These are phyloP conservation scores for Malbranchea cinnamomea DNA, from an alignment of 2,329 filamentous ascomycete species.

Conservation along the genomic window DNA sequence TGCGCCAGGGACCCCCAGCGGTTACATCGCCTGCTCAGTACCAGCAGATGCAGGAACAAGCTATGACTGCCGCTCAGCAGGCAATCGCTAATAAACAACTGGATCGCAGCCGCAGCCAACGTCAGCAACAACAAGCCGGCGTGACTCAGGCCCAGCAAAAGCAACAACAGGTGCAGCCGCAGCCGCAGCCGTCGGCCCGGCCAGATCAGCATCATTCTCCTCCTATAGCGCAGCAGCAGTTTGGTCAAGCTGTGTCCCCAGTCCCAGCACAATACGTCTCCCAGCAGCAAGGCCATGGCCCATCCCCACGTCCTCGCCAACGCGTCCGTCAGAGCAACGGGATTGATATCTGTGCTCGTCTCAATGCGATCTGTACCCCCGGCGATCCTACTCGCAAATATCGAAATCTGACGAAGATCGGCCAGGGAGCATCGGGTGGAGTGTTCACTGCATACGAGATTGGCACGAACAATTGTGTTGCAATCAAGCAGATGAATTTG, in stretches of 20 bases:
- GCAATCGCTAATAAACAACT: constrained; percentile 55
- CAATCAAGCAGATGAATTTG: constrained; percentile 99
- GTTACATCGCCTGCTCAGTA: constrained; percentile 30
- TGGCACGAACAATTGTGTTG: constrained; percentile 72
- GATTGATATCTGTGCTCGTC: constrained; percentile 65
- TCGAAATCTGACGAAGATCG: constrained; percentile 80
- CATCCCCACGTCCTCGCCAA: constrained; percentile 56
- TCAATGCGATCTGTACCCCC: constrained; percentile 80
- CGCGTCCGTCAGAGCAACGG: constrained; percentile 64
- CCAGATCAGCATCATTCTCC: constrained; percentile 12
- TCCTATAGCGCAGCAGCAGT: constrained; percentile 22
- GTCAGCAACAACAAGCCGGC: constrained; percentile 38
- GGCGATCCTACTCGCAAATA: constrained; percentile 84
- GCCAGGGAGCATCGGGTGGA: constrained; percentile 90
- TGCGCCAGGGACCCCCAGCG: constrained; percentile 10
- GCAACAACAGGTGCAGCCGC: constrained; percentile 21
- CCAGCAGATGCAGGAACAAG: constrained; percentile 67
- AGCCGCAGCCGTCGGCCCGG: constrained; percentile 15
- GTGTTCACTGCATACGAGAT: constrained; percentile 85
- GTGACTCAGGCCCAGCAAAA: constrained; percentile 39
- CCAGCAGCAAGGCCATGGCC: constrained; percentile 20
- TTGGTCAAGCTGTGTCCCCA: constrained; percentile 1
- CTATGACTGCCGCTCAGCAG: constrained; percentile 65
- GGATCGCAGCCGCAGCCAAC: constrained; percentile 59
- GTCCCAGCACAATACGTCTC: constrained; percentile 18